phyloP scores from a whole-genome alignment of 352 stramenopile genomes.

The Pythium sp. region DNA sequence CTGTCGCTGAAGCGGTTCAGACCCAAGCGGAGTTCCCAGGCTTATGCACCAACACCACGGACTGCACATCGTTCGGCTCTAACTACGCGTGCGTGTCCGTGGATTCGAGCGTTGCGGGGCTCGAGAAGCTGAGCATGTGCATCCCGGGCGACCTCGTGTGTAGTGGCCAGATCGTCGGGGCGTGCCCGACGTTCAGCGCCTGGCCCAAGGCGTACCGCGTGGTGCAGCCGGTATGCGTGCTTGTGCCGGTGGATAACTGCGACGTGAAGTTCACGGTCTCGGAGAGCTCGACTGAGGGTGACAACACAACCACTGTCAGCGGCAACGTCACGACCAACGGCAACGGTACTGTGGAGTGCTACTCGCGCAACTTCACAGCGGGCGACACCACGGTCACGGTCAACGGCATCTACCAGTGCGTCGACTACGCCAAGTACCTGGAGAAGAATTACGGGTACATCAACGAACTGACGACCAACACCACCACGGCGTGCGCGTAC shows the following conservation, averaged over 20 bases:
- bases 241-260: slow-evolving; percentile 62
- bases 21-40: slow-evolving; percentile 51
- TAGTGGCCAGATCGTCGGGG: slow-evolving; percentile 53
- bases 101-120: slow-evolving; percentile 45
- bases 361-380: slow-evolving; percentile 58
- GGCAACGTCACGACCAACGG: slow-evolving; percentile 17
- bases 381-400: slow-evolving; percentile 40
- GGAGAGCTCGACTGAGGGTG: slow-evolving; percentile 6
- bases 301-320: slow-evolving; percentile 16
- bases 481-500: slow-evolving; percentile 52
- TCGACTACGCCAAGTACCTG: slow-evolving; percentile 66
- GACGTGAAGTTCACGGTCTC: slow-evolving; percentile 49
- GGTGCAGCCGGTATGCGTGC: slow-evolving; percentile 71
- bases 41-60: slow-evolving; percentile 39
- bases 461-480: slow-evolving; percentile 55
- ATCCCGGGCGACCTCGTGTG: slow-evolving; percentile 53
- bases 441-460: slow-evolving; percentile 53
- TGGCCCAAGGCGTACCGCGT: slow-evolving; percentile 69
- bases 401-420: slow-evolving; percentile 76
- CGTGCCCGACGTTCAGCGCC: slow-evolving; percentile 71
- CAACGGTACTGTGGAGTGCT: slow-evolving; percentile 62
- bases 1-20: slow-evolving; percentile 14
- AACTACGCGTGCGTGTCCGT: slow-evolving; percentile 75
- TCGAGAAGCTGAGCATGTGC: slow-evolving; percentile 71
- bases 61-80: slow-evolving; percentile 54